Evolutionary conservation across 495 filamentous ascomycete species (phyloP).

Genomic region (Chaetomidium leptoderma): DNA sequence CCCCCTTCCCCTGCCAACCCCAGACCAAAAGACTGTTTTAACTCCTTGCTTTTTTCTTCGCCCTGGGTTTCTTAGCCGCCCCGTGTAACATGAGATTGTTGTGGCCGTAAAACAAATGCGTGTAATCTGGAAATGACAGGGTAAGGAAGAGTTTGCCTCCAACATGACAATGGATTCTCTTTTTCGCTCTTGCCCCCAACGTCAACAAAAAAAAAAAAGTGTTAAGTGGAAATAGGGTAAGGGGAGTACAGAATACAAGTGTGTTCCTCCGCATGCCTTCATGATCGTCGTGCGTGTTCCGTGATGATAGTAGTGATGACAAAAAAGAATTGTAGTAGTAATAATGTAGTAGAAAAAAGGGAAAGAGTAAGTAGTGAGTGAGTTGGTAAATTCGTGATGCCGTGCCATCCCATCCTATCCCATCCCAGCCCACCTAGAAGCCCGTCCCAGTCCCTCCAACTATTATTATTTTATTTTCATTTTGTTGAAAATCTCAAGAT

Average conservation of each 20-base stretch:
- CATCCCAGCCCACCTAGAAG: background rate
- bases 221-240: too few relatives aligned
- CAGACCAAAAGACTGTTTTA: background rate
- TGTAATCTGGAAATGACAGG: background rate
- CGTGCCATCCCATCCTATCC: background rate
- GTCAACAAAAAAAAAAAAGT: background rate
- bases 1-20: background rate
- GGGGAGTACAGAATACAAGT: too few relatives aligned
- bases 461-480: too few relatives aligned
- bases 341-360: background rate
- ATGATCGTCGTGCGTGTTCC: too few relatives aligned
- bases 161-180: too few relatives aligned
- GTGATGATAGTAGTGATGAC: background rate
- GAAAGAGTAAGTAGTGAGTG: background rate
- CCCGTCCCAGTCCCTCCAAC: background rate
- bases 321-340: too few relatives aligned
- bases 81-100: background rate
- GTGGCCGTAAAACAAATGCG: background rate
- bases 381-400: background rate
- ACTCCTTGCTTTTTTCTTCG: background rate
- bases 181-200: background rate
- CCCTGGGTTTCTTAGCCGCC: background rate
- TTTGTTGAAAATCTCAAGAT: too few relatives aligned
- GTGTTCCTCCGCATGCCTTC: too few relatives aligned
- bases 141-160: too few relatives aligned